Evolutionary conservation across 2,329 filamentous ascomycete genomes (phyloP).

Genomic region (Trematosphaeria pertusa): DNA sequence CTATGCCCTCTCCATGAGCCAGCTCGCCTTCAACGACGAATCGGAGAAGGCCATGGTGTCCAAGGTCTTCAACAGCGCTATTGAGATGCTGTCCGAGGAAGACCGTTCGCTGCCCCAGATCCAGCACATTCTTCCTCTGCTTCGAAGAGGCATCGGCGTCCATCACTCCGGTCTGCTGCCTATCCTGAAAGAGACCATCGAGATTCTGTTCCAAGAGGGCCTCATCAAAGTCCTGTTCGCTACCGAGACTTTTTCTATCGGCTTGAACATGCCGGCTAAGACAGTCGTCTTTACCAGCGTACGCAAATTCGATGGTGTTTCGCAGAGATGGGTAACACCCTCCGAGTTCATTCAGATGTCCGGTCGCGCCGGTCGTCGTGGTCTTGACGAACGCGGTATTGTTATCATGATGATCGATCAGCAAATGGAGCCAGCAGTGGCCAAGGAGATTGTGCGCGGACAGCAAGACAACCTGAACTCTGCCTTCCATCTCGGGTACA

Average conservation of each 20-base stretch:
- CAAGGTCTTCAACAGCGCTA: constrained; percentile 92
- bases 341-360: constrained; percentile 99
- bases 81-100: constrained; percentile 90
- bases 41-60: constrained; percentile 93
- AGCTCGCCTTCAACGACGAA: constrained; percentile 92
- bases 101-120: constrained; percentile 91
- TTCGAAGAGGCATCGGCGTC: constrained; percentile 92
- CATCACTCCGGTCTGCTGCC: constrained; percentile 96
- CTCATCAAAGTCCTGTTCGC: constrained; percentile 98
- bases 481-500: constrained; percentile 96
- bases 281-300: constrained; percentile 99
- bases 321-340: constrained; percentile 82
- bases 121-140: constrained; percentile 82
- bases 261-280: constrained; percentile 98
- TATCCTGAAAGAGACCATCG: constrained; percentile 97
- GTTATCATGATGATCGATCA: constrained; percentile 99
- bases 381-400: constrained; percentile 95
- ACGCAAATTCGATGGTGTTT: constrained; percentile 88
- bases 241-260: constrained; percentile 98
- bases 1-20: constrained; percentile 84
- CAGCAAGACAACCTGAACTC: constrained; percentile 98
- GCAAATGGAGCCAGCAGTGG: constrained; percentile 92
- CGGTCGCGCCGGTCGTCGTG: constrained; percentile 92
- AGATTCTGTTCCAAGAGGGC: constrained; percentile 98
- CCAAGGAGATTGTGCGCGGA: constrained; percentile 93